Conservation (phyloP, 2,329 filamentous ascomycete genomes). For the Neopestalotiopsis clavispora region DNA sequence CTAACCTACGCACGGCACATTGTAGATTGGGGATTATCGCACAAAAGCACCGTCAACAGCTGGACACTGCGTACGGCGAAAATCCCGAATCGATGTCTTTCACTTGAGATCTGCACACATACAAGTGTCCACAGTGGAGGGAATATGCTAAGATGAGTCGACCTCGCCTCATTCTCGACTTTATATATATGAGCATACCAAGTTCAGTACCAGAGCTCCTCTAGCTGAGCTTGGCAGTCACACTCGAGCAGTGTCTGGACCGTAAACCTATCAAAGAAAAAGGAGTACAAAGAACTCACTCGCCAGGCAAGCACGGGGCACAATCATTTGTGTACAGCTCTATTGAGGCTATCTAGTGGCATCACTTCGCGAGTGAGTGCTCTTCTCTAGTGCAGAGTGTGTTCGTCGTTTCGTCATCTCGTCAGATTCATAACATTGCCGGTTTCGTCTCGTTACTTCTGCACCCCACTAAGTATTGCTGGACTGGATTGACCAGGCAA, state of each 20-base stretch:
- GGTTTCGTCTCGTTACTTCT: conserved; percentile 5
- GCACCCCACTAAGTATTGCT: conserved; percentile 16
- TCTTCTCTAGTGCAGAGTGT: neutral
- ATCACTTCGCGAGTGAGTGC: neutral
- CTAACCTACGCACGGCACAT: neutral
- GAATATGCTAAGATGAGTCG: neutral
- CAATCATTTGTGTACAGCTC: conserved; percentile 2
- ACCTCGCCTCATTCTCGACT: neutral
- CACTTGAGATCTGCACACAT: neutral
- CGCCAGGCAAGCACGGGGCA: neutral
- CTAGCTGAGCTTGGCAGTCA: neutral
- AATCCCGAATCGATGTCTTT: too few species aligned
- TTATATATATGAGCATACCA: neutral
- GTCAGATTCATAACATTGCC: conserved; percentile 13
- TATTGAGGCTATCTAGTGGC: conserved; percentile 13
- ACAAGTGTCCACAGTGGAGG: neutral
- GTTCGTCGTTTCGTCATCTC: neutral
- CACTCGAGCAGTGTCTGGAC: neutral
- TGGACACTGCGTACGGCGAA: neutral
- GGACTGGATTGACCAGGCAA: neutral
- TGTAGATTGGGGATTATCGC: neutral
- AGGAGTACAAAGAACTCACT: neutral
- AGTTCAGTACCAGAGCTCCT: neutral
- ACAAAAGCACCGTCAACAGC: conserved; percentile 2
- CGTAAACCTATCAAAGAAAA: neutral